Evolutionary conservation across 306 rosid species (phyloP).

Genomic region (Calophaca sinica): DNA sequence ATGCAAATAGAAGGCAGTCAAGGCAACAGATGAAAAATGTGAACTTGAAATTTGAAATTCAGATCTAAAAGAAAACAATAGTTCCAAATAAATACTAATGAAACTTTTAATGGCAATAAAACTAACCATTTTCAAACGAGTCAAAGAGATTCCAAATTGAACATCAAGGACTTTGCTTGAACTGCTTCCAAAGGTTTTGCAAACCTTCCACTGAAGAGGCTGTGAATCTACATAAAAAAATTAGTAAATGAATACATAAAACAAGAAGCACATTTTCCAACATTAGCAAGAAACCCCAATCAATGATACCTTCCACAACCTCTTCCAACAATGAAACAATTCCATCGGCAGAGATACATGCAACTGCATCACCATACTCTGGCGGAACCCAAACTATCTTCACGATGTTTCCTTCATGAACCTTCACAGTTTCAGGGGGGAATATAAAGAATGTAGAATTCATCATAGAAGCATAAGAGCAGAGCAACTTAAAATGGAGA

Average conservation of each 20-base stretch:
- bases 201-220: conserved; percentile 80
- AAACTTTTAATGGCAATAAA: conserved; percentile 4
- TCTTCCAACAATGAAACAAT: conserved; percentile 78
- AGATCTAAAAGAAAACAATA: not conserved
- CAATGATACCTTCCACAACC: conserved; percentile 68
- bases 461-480: too few relatives aligned
- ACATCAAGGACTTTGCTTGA: conserved; percentile 73
- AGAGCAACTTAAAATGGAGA: too few relatives aligned
- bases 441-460: too few relatives aligned
- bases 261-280: not conserved
- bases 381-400: conserved; percentile 90
- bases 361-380: conserved; percentile 84
- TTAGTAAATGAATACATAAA: not conserved
- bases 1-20: conserved; percentile 5
- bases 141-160: conserved; percentile 72
- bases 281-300: not conserved
- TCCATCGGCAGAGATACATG: conserved; percentile 76
- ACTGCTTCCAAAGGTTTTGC: conserved; percentile 69
- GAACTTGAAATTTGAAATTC: not conserved
- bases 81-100: conserved; percentile 10
- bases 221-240: conserved; percentile 60
- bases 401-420: conserved; percentile 58
- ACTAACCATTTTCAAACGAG: conserved; percentile 84
- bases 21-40: conserved; percentile 14
- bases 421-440: conserved; percentile 48